A percentile compares a stretch with the other conserved stretches of the same genome.
These are phyloP conservation scores for Corymbia maculata DNA, from an alignment of 345 rosid genomes.

Conservation along the genomic window DNA sequence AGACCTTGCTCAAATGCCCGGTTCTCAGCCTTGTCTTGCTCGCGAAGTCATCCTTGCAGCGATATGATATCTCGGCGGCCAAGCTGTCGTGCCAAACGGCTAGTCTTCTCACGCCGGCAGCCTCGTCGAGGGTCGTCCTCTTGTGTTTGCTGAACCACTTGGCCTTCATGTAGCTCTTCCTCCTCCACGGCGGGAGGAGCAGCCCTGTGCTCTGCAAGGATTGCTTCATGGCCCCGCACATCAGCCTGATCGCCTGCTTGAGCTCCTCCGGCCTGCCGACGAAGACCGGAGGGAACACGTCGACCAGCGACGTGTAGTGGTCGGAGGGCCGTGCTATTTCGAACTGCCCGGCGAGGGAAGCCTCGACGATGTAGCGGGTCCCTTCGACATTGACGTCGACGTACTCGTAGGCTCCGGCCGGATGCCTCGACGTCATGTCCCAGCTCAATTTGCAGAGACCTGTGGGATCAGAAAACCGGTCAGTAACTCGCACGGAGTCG, in stretches of 20 bases:
- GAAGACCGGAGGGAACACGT: conserved; percentile 33
- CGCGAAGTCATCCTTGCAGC: conserved; percentile 11
- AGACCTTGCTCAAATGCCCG: conserved; percentile 21
- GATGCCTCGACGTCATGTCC: conserved; percentile 51
- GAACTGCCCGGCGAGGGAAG: conserved; percentile 39
- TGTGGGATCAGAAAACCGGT: background rate
- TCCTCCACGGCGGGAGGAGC: conserved; percentile 82
- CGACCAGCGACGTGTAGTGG: conserved; percentile 27
- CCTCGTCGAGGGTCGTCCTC: conserved; percentile 27
- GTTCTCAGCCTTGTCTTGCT: conserved; percentile 7
- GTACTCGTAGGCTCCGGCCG: conserved; percentile 56
- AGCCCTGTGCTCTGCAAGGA: conserved; percentile 44
- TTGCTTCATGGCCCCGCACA: conserved; percentile 46
- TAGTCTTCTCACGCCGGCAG: background rate
- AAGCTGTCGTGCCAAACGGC: conserved; percentile 5
- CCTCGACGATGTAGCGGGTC: conserved; percentile 53
- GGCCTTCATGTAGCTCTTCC: conserved; percentile 60
- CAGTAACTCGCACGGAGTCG: background rate
- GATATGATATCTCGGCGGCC: background rate
- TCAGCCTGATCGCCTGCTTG: conserved; percentile 46
- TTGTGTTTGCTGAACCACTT: conserved; percentile 72
- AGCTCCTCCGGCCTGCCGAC: conserved; percentile 45
- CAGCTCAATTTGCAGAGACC: conserved; percentile 86
- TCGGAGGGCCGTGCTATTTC: conserved; percentile 60
- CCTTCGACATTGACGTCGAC: conserved; percentile 40